These are phyloP conservation scores for Ophiostoma novo-ulmi DNA, from an alignment of 2,329 filamentous ascomycete species.

Conservation along the genomic window DNA sequence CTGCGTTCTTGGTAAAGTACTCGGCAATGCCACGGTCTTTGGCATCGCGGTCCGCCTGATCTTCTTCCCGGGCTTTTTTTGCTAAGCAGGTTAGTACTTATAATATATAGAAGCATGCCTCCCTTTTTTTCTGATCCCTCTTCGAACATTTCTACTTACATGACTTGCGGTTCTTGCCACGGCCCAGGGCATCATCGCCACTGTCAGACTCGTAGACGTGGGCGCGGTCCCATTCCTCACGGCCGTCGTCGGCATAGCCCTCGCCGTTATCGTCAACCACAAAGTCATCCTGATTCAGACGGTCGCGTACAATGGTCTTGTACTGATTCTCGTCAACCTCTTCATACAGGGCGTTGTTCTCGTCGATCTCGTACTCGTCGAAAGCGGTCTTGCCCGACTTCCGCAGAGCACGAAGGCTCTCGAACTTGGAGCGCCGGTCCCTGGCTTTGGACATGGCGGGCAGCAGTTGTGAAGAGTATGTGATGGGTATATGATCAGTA, in stretches of 20 bases:
- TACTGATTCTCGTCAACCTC: conserved; percentile 96
- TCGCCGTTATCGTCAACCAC: conserved; percentile 98
- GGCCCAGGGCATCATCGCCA: conserved; percentile 56
- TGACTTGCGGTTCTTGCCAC: conserved; percentile 38
- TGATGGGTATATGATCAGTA: not conserved
- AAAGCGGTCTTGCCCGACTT: conserved; percentile 87
- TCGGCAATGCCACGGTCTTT: conserved; percentile 89
- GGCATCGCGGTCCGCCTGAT: conserved; percentile 76
- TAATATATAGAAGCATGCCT: too few species aligned
- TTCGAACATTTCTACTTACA: conserved; percentile 36
- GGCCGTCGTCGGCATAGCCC: conserved; percentile 92
- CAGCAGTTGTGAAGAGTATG: not conserved
- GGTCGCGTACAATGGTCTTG: conserved; percentile 86
- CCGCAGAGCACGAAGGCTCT: conserved; percentile 77
- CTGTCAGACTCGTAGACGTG: conserved; percentile 67
- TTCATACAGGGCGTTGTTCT: conserved; percentile 83
- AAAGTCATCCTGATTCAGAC: conserved; percentile 92
- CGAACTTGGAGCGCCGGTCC: conserved; percentile 48
- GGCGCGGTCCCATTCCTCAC: conserved; percentile 83
- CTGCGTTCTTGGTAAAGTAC: conserved; percentile 79
- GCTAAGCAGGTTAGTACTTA: conserved; percentile 42
- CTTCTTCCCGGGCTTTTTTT: conserved; percentile 84
- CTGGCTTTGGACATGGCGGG: conserved; percentile 37
- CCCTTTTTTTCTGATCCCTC: too few species aligned
- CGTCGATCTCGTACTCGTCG: conserved; percentile 77